Evolutionary conservation across 176 grass and related monocot genomes (phyloP).

Genomic region (Cenchrus fungigraminus): DNA sequence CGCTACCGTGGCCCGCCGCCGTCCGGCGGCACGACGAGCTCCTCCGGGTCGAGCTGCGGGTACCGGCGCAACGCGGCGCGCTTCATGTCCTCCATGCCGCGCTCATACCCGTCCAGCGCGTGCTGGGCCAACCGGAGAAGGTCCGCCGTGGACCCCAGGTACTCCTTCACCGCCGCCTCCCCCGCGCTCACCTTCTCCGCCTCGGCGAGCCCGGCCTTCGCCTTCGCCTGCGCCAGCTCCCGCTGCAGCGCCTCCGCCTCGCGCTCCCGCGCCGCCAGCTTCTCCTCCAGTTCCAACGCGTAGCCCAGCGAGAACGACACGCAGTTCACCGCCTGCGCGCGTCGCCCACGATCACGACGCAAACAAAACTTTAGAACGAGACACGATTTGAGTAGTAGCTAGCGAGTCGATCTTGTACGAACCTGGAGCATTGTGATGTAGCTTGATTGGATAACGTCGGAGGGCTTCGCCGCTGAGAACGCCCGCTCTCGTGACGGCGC

Average conservation of each 20-base stretch:
- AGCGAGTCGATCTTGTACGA: neutral
- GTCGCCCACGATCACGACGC: neutral
- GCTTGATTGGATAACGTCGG: neutral
- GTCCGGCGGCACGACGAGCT: no score
- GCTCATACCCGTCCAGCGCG: no score
- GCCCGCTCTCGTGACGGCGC: constrained; percentile 6
- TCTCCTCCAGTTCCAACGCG: constrained; percentile 28
- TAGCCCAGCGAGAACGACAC: constrained; percentile 33
- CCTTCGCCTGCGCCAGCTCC: neutral
- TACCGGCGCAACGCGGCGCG: no score
- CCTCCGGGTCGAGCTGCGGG: no score
- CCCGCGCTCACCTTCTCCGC: neutral
- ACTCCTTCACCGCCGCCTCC: neutral
- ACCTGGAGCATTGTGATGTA: constrained; percentile 24
- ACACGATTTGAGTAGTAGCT: neutral
- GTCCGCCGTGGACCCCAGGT: no score
- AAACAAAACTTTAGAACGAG: neutral
- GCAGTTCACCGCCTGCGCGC: constrained; percentile 17
- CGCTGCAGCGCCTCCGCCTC: neutral
- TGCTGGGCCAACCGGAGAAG: no score
- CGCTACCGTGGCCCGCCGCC: no score
- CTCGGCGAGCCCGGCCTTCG: neutral
- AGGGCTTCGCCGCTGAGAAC: constrained; percentile 9
- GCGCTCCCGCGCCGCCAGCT: constrained; percentile 4
- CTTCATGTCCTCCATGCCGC: no score